Evolutionary conservation across 352 stramenopile species (phyloP).

Genomic region (Bremia lactucae): DNA sequence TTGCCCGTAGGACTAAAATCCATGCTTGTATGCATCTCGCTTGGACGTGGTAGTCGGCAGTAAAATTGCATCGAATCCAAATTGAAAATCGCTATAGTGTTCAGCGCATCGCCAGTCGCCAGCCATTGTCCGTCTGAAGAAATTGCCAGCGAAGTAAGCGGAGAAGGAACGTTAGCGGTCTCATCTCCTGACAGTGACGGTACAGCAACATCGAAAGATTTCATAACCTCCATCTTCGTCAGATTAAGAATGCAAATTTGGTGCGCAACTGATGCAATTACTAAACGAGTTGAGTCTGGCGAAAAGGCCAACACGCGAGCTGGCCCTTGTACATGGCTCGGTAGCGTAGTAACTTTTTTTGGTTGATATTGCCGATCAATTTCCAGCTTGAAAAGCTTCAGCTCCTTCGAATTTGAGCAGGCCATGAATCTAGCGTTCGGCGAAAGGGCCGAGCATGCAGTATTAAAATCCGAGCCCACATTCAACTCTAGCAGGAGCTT

Average conservation of each 20-base stretch:
- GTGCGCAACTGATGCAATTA: conserved; percentile 54
- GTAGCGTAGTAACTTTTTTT: conserved; percentile 41
- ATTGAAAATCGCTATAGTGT: conserved; percentile 75
- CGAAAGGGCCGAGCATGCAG: conserved; percentile 76
- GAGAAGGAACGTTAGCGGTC: conserved; percentile 14
- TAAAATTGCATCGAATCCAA: conserved; percentile 83
- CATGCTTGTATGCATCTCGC: conserved; percentile 71
- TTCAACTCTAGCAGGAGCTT: conserved; percentile 76
- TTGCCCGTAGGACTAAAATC: conserved; percentile 67
- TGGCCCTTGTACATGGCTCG: conserved; percentile 26
- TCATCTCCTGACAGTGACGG: conserved; percentile 5
- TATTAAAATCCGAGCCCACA: conserved; percentile 64
- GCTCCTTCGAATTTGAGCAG: conserved; percentile 69
- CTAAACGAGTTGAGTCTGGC: conserved; percentile 62
- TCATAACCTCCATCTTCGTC: conserved; percentile 58
- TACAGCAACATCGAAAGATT: conserved; percentile 49
- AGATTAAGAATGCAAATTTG: conserved; percentile 66
- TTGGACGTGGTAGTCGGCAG: conserved; percentile 45
- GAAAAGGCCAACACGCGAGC: conserved; percentile 66
- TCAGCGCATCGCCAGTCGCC: conserved; percentile 46
- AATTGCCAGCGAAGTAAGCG: conserved; percentile 59
- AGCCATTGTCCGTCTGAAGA: conserved; percentile 79
- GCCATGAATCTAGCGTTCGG: conserved; percentile 79
- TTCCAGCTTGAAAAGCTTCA: conserved; percentile 85
- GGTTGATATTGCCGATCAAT: conserved; percentile 31